These are phyloP conservation scores for Hamamelis virginiana DNA, from an alignment of 164 flowering plant genomes.

Conservation along the genomic window DNA sequence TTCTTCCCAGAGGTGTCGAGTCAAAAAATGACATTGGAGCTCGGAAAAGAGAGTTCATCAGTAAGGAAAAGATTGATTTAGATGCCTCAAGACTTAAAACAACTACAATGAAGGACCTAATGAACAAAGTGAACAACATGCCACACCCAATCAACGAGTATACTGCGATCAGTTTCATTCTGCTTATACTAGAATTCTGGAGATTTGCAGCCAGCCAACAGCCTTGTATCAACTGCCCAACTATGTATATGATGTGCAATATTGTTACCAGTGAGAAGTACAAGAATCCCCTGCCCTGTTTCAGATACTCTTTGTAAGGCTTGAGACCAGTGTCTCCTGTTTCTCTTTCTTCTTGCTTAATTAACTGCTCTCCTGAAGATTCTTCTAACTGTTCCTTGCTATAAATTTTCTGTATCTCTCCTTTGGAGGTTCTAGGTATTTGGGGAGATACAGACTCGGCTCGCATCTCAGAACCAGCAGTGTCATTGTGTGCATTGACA, in stretches of 20 bases:
- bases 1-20: conserved; percentile 56
- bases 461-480: conserved; percentile 46
- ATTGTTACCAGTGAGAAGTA: conserved; percentile 41
- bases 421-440: conserved; percentile 10
- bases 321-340: conserved; percentile 60
- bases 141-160: conserved; percentile 45
- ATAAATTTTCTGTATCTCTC: conserved; percentile 35
- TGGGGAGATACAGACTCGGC: conserved; percentile 24
- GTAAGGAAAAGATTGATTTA: conserved; percentile 21
- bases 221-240: conserved; percentile 50
- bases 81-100: conserved; percentile 31
- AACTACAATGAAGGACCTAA: conserved; percentile 23
- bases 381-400: conserved; percentile 21
- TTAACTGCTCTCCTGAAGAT: conserved; percentile 50
- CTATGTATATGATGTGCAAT: conserved; percentile 39
- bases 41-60: conserved; percentile 38
- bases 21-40: conserved; percentile 65
- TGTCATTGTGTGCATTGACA: conserved; percentile 68
- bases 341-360: conserved; percentile 66
- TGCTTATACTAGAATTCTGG: conserved; percentile 41
- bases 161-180: conserved; percentile 35
- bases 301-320: conserved; percentile 67
- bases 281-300: conserved; percentile 59
- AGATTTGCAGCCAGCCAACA: conserved; percentile 77
- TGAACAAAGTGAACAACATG: conserved; percentile 21